phyloP scores from a whole-genome alignment of 768 basidiomycete species.

The Auricularia cornea region DNA sequence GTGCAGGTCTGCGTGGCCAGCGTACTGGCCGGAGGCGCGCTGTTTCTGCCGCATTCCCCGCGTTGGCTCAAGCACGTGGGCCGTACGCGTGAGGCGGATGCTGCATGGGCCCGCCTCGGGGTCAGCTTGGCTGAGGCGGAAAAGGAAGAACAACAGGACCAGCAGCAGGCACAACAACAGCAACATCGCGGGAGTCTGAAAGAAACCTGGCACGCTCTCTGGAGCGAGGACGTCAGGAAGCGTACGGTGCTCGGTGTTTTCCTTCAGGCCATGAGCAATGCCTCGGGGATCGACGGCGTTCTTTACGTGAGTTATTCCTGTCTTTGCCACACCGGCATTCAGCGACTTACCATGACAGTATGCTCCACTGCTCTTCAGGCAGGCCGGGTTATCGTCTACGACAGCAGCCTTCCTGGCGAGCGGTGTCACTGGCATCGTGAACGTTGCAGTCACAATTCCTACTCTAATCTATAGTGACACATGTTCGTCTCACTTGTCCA shows the following conservation, averaged over 20 bases:
- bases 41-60: conserved; percentile 31
- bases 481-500: conserved; percentile 19
- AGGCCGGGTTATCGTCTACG: conserved; percentile 39
- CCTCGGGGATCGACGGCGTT: conserved; percentile 27
- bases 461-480: conserved; percentile 32
- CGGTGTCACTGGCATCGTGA: conserved; percentile 40
- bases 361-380: conserved; percentile 40
- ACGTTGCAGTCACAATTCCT: conserved; percentile 30
- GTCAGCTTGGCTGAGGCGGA: conserved; percentile 18
- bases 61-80: conserved; percentile 33
- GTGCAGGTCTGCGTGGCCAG: conserved; percentile 24
- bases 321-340: too few relatives aligned
- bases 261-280: conserved; percentile 36
- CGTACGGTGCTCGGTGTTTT: conserved; percentile 36
- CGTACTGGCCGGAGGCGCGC: conserved; percentile 22
- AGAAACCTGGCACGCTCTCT: conserved; percentile 14
- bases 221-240: conserved; percentile 19
- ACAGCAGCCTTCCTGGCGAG: conserved; percentile 43
- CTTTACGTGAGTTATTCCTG: conserved; percentile 19
- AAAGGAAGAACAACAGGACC: too few relatives aligned
- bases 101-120: conserved; percentile 17
- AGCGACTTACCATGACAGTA: conserved; percentile 18
- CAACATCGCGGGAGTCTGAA: not conserved
- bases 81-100: conserved; percentile 25
- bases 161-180: conserved; percentile 7